Base-by-base conservation (phyloP, 805 yeast species). In the Cyberlindnera americana region DNA sequence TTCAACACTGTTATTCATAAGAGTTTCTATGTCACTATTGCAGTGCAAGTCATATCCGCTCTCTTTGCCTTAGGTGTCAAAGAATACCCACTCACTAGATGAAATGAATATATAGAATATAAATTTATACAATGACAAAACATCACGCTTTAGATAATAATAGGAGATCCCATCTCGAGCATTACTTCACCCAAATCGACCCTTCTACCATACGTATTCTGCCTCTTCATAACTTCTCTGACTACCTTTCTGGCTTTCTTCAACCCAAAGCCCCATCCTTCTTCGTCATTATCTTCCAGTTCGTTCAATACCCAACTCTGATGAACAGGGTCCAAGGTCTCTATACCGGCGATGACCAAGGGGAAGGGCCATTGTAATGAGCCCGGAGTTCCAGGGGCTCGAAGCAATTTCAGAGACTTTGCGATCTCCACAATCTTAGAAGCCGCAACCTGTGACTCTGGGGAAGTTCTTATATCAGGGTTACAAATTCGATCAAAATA, bases 311-410 rank as follows among this genome's bases (percentile, higher is more conserved):
- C 43, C 43, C 43, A 39, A 16, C 35, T 39, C 33, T 34, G 38
- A 18, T 19, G 10, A 10, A 33, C 23, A 2, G 35, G 35, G 19
- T 39, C 38, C 3, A 37, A 21, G 3, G 43, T 33, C 15, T 39
- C 43, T n/a, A 39, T 31, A 3, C 43, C 43, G 13, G 43, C 43
- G 30, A 39, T 34, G 3, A 39, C 35, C 23, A 39, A 21, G 1
- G 43, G 43, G 35, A 39, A 39, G 3, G 43, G 43, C 43, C 43
- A 39, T 17, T 34, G 43, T 14, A 39, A 10, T n/a, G 43, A 39
- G 4, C 43, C 43, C 3, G 43, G 43, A 4, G 43, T 39, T 7
- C 38, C 35, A 2, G 43, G 35, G 5, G 14, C 11, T 22, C 43
- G 23, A 11, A 39, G 11, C 3, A 16, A 8, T n/a, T 29, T 30